phyloP scores from a whole-genome alignment of 768 basidiomycete species.

The Hebeloma cylindrosporum region DNA sequence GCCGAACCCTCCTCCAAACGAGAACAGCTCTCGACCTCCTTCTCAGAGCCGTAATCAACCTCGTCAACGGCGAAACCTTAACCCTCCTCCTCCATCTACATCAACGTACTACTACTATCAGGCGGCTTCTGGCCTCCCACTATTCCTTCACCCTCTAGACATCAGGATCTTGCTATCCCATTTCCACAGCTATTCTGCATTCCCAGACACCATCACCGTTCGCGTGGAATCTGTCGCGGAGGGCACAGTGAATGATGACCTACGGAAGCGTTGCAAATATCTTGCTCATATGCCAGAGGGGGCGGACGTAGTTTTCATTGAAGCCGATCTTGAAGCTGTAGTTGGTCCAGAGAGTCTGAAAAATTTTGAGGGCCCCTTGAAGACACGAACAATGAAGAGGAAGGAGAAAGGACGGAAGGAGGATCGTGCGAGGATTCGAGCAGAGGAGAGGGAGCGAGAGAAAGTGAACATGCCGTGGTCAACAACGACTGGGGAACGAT shows the following conservation, averaged over 20 bases:
- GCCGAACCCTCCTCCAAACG: conserved; percentile 13
- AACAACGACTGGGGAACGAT: conserved; percentile 7
- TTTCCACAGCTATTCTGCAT: conserved; percentile 75
- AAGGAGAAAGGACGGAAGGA: conserved; percentile 86
- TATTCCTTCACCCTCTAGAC: conserved; percentile 95
- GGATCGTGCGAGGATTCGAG: conserved; percentile 75
- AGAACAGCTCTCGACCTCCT: conserved; percentile 10
- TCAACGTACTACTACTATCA: conserved; percentile 97
- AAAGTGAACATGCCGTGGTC: conserved; percentile 37
- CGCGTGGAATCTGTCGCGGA: conserved; percentile 76
- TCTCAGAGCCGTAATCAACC: conserved; percentile 42
- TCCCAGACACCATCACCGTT: conserved; percentile 80
- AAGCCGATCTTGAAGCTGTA: conserved; percentile 78
- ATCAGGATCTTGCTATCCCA: conserved; percentile 89
- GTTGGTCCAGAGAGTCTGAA: conserved; percentile 75
- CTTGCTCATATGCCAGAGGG: conserved; percentile 89
- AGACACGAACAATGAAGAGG: conserved; percentile 67
- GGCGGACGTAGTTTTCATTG: conserved; percentile 91
- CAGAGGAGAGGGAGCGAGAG: conserved; percentile 77
- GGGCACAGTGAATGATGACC: conserved; percentile 86
- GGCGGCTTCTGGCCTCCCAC: conserved; percentile 83
- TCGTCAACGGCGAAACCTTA: conserved; percentile 73
- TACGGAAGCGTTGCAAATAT: conserved; percentile 95
- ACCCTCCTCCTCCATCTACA: conserved; percentile 83
- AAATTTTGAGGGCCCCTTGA: conserved; percentile 82